Base-by-base conservation (phyloP, 495 filamentous ascomycete species). In the Neurospora tetrasperma region DNA sequence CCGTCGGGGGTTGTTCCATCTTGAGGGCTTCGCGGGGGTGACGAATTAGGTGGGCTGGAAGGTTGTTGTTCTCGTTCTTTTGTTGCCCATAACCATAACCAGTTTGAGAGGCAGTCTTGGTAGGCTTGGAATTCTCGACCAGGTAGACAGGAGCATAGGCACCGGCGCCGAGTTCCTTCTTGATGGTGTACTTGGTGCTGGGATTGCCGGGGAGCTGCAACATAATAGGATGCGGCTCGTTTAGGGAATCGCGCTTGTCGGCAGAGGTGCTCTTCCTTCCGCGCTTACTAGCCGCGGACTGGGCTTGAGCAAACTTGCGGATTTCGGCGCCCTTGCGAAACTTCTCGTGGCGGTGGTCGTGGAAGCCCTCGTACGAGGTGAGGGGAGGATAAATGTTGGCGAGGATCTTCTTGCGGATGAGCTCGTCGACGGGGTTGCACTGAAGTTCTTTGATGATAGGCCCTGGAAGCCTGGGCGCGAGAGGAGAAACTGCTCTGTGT, bases 101-200 rank as follows among this genome's bases (percentile, higher is more conserved):
- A 11, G 78, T 73, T 16, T 77, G 77, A 14, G 79, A 77, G 11
- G 20, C 20, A 5, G 48, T 27, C 27, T 78, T 76, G 46, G 86
- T 83, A 4, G 84, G 83, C 11, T 78, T 78, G 3, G 84, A 85
- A 76, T 91, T 94, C 77, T 97, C 91, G 12, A 92, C 90, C 3
- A 98, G 86, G 80, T 98, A 98, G 8, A 99, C 96, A 0, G 96
- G 94, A 8, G 94, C 96, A 81, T 94, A 98, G 3, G 96, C 95
- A 35, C 96, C 96, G 23, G 93, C 91, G 10, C 96, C 96, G 9
- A 99, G 89, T 77, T 97, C 94, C n/a, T 91, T 89, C 74, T 90
- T 91, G 72, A 99, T 82, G 10, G 90, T 90, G 81, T 97, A 98
- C 5, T 84, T 81, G 7, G 86, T 83, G 18, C 86, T 80, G 20